phyloP scores from a whole-genome alignment of 305 asterid species.

The Fraxinus nigra region DNA sequence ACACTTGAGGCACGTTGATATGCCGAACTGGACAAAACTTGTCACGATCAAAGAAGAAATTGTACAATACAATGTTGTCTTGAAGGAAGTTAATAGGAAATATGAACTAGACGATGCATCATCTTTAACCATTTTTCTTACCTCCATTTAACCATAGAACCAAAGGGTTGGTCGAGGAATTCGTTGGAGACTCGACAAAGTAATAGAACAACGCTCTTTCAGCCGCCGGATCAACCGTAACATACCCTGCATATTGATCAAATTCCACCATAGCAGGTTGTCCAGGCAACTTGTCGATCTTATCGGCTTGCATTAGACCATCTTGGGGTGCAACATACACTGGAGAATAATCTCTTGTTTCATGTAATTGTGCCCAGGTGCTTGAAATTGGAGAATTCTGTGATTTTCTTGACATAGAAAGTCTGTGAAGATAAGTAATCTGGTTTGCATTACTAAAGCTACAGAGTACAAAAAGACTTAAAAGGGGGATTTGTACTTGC shows the following conservation, averaged over 20 bases:
- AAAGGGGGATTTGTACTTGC: background rate
- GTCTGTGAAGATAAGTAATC: slow-evolving; percentile 13
- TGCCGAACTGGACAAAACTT: background rate
- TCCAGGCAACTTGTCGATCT: slow-evolving; percentile 41
- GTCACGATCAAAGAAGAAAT: background rate
- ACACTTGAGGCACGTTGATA: background rate
- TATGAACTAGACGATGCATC: background rate
- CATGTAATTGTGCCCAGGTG: slow-evolving; percentile 10
- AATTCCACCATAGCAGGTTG: slow-evolving; percentile 50
- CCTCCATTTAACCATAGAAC: slow-evolving; percentile 70
- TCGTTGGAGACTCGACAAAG: slow-evolving; percentile 41
- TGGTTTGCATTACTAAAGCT: slow-evolving; percentile 23
- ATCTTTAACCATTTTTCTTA: background rate
- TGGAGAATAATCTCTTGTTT: slow-evolving; percentile 16
- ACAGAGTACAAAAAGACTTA: background rate
- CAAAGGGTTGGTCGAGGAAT: slow-evolving; percentile 44
- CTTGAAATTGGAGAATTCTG: slow-evolving; percentile 1
- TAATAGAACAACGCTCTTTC: slow-evolving; percentile 52
- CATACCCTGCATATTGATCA: slow-evolving; percentile 59
- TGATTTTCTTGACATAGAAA: slow-evolving; percentile 20
- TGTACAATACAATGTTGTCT: background rate
- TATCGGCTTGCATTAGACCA: slow-evolving; percentile 44
- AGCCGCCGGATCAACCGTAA: slow-evolving; percentile 46
- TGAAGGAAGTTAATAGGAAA: background rate
- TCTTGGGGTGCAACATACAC: slow-evolving; percentile 29